Conservation (phyloP, 306 rosid species). For the Cucumis melo region DNA sequence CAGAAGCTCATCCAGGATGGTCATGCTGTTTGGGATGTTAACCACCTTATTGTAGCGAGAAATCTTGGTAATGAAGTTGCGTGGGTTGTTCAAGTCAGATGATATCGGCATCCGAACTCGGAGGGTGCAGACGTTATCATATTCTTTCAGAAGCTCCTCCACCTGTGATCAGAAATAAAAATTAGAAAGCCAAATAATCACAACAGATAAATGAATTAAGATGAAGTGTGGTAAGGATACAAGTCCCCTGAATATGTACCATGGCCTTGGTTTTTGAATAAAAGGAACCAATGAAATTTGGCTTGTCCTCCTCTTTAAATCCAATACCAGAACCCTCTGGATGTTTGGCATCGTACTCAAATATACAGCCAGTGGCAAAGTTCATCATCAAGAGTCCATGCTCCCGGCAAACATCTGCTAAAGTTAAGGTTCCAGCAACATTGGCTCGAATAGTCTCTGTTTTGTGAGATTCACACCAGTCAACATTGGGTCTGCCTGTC, state of each 20-base stretch:
- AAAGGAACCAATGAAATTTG: conserved; percentile 56
- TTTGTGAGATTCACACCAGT: conserved; percentile 19
- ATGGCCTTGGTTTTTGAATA: conserved; percentile 68
- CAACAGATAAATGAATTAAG: not conserved
- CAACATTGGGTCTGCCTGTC: conserved; percentile 14
- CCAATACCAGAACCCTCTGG: conserved; percentile 67
- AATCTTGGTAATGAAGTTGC: conserved; percentile 66
- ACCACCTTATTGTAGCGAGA: conserved; percentile 57
- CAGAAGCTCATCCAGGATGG: conserved; percentile 57
- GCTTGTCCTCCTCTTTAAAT: conserved; percentile 56
- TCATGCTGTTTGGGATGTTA: conserved; percentile 71
- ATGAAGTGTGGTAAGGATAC: not conserved
- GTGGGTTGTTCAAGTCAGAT: conserved; percentile 58
- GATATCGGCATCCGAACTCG: conserved; percentile 67
- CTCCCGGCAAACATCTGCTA: conserved; percentile 46
- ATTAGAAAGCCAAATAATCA: not conserved
- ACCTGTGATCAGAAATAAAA: conserved; percentile 28
- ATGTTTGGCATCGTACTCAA: conserved; percentile 50
- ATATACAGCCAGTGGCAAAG: conserved; percentile 61
- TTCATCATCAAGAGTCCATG: conserved; percentile 48
- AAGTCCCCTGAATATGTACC: conserved; percentile 22
- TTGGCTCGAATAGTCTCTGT: conserved; percentile 19
- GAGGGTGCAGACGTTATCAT: conserved; percentile 62
- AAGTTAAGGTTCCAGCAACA: conserved; percentile 21
- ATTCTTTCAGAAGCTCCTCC: conserved; percentile 56